phyloP scores from a whole-genome alignment of 345 rosid species.

The Salix caprea region DNA sequence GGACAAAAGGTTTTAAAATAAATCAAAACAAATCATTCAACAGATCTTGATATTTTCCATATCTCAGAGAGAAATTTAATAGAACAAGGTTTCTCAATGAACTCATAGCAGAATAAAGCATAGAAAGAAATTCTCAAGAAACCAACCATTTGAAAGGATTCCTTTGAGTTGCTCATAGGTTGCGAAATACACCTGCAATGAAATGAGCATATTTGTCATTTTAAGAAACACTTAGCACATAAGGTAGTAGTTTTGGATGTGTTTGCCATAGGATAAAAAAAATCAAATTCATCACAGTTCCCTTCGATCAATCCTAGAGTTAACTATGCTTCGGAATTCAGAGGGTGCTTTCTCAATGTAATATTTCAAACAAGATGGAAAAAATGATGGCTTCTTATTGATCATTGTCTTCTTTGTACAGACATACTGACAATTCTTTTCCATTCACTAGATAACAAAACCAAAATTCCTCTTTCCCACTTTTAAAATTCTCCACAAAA shows the following conservation, averaged over 20 bases:
- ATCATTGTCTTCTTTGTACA: neutral
- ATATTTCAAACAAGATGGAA: neutral
- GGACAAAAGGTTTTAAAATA: conserved; percentile 8
- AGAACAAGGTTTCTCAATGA: conserved; percentile 2
- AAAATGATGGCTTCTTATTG: neutral
- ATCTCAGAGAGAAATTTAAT: neutral
- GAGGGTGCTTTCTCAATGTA: neutral
- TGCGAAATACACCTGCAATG: conserved; percentile 78
- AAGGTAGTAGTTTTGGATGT: conserved; percentile 1
- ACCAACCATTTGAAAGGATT: conserved; percentile 70
- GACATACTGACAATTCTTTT: neutral
- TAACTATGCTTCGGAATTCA: neutral
- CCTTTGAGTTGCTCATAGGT: conserved; percentile 71
- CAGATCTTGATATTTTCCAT: neutral
- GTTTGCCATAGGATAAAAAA: conserved; percentile 1
- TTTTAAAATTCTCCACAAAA: neutral
- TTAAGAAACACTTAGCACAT: conserved; percentile 8
- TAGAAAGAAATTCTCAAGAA: conserved; percentile 10
- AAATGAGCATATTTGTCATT: conserved; percentile 27
- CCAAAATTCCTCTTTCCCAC: neutral
- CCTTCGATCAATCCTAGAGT: neutral
- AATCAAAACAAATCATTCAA: neutral
- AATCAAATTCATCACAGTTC: neutral
- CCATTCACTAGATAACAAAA: neutral
- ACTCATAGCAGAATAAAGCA: neutral